A percentile compares a stretch with the other conserved stretches of the same genome.
phyloP scores from a whole-genome alignment of 2,329 filamentous ascomycete species.

The Aphanocladium album region DNA sequence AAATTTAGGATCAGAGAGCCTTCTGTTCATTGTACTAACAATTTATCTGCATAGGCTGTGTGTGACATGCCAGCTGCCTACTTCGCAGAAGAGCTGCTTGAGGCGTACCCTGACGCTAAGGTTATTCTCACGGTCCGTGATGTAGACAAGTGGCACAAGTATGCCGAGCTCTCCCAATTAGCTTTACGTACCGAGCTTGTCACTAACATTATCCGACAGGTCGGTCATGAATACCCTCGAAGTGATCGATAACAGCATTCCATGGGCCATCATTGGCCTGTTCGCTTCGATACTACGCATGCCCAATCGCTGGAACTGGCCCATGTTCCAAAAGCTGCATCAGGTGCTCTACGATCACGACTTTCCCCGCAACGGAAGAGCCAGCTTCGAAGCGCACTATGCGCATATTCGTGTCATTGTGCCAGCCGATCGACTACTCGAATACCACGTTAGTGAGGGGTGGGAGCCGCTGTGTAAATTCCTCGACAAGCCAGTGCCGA shows the following conservation, averaged over 20 bases:
- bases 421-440: conserved; percentile 17
- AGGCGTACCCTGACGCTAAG: conserved; percentile 8
- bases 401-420: conserved; percentile 15
- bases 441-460: conserved; percentile 20
- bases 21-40: neutral
- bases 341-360: conserved; percentile 13
- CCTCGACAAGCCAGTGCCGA: conserved; percentile 20
- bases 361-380: conserved; percentile 10
- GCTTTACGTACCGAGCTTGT: neutral
- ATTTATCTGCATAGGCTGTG: neutral
- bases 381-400: conserved; percentile 20
- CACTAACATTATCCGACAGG: neutral
- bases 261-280: conserved; percentile 3
- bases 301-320: conserved; percentile 10
- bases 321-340: conserved; percentile 18
- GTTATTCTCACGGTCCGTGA: conserved; percentile 9
- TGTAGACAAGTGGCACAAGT: conserved; percentile 8
- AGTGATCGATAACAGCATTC: neutral
- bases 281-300: neutral
- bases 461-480: conserved; percentile 25
- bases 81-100: conserved; percentile 8
- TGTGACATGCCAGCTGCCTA: conserved; percentile 10
- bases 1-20: too few species aligned
- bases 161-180: neutral
- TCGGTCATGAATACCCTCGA: conserved; percentile 5